These are phyloP conservation scores for Amniculicola lignicola DNA, from an alignment of 495 filamentous ascomycete genomes.

Conservation along the genomic window DNA sequence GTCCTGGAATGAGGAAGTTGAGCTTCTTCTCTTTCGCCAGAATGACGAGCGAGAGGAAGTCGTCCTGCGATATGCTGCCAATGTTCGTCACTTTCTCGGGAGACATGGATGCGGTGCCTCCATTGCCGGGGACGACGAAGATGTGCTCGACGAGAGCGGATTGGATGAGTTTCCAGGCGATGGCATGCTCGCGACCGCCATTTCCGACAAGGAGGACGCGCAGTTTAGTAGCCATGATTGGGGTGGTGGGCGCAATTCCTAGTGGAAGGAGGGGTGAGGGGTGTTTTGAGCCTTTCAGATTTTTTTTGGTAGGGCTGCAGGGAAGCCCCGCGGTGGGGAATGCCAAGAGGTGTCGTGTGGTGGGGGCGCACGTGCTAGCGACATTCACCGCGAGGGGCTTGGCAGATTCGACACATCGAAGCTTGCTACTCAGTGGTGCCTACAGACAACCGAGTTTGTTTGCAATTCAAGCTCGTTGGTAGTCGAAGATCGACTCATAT, in stretches of 20 bases:
- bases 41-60: constrained; percentile 73
- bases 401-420: too few relatives aligned
- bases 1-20: constrained; percentile 86
- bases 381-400: too few relatives aligned
- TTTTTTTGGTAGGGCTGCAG: constrained; percentile 16
- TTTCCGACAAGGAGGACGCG: constrained; percentile 81
- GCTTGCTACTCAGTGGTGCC: too few relatives aligned
- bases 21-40: constrained; percentile 69
- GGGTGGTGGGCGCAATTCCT: background rate
- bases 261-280: background rate
- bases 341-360: background rate
- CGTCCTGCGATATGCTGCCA: constrained; percentile 57
- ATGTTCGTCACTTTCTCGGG: constrained; percentile 74
- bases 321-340: too few relatives aligned
- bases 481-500: too few relatives aligned
- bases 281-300: background rate
- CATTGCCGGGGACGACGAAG: constrained; percentile 76
- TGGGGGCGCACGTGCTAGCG: background rate
- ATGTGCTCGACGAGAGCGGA: constrained; percentile 66
- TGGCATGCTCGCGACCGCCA: constrained; percentile 89
- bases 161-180: constrained; percentile 90
- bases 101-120: constrained; percentile 73
- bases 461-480: too few relatives aligned
- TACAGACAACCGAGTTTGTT: too few relatives aligned
- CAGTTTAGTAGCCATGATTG: constrained; percentile 16